Conservation (phyloP, 2,329 filamentous ascomycete genomes). For the Ophiostoma fasciatum region DNA sequence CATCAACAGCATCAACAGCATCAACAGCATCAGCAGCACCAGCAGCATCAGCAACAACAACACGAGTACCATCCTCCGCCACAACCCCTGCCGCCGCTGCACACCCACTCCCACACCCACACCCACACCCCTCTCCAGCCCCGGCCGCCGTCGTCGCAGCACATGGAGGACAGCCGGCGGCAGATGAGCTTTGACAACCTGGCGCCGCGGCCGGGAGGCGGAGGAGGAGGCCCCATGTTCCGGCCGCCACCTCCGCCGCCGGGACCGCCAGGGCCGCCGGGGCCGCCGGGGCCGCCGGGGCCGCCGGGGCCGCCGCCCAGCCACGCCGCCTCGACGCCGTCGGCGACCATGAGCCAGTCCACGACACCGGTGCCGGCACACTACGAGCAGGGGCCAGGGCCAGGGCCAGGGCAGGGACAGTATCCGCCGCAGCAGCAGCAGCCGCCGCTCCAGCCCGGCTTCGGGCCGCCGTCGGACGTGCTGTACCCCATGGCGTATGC, state of each 20-base stretch:
- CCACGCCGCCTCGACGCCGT: too few species aligned
- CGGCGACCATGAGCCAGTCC: too few species aligned
- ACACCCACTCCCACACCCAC: conserved; percentile 1
- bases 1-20: neutral
- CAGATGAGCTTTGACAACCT: conserved; percentile 9
- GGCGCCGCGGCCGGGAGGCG: too few species aligned
- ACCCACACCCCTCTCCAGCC: neutral
- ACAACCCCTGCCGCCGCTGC: neutral
- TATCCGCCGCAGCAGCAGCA: conserved; percentile 15
- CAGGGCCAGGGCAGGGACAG: neutral
- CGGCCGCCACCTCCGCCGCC: neutral
- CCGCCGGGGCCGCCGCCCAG: too few species aligned
- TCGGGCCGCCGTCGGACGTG: too few species aligned
- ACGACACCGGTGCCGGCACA: too few species aligned
- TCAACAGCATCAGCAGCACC: neutral
- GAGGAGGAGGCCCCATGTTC: too few species aligned
- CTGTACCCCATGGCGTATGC: conserved; percentile 26
- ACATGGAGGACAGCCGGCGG: conserved; percentile 5
- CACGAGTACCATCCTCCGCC: neutral
- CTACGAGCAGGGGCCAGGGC: too few species aligned
- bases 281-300: neutral
- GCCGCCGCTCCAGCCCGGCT: conserved; percentile 26
- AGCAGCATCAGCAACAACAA: conserved; percentile 1
- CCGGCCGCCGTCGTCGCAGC: conserved; percentile 2
- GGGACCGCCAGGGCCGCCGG: neutral